Evolutionary conservation across 495 filamentous ascomycete species (phyloP).

Genomic region (Schizothecium vesticola): DNA sequence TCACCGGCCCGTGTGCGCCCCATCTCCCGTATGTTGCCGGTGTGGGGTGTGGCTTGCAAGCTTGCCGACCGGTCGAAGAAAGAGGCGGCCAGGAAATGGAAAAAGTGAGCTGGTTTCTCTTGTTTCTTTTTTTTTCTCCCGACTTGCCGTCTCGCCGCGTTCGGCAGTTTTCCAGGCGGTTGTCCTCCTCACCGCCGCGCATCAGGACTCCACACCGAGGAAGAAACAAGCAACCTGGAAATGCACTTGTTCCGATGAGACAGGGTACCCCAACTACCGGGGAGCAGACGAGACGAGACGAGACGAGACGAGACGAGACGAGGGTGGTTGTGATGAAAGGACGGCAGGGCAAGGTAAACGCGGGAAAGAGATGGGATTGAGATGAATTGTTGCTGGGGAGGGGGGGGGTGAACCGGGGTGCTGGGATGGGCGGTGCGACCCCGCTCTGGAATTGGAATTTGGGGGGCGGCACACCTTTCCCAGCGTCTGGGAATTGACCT

Average conservation of each 20-base stretch:
- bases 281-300: neutral
- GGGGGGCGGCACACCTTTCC: neutral
- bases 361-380: neutral
- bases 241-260: neutral
- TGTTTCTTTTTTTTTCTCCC: neutral
- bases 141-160: neutral
- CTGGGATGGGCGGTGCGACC: neutral
- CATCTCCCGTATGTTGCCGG: neutral
- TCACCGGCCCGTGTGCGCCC: neutral
- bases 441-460: neutral
- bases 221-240: neutral
- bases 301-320: neutral
- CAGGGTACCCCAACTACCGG: neutral
- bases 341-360: neutral
- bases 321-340: neutral
- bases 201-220: neutral
- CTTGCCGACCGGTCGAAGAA: neutral
- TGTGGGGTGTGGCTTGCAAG: neutral
- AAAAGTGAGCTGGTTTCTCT: neutral
- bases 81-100: neutral
- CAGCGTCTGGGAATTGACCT: neutral
- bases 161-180: neutral
- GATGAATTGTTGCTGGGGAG: neutral
- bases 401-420: neutral
- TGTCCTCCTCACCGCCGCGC: neutral